Evolutionary conservation across 202 grass and related monocot genomes (phyloP), one percentile per base, ranked within the genome.

Genomic region (Hordeum pubiflorum): DNA sequence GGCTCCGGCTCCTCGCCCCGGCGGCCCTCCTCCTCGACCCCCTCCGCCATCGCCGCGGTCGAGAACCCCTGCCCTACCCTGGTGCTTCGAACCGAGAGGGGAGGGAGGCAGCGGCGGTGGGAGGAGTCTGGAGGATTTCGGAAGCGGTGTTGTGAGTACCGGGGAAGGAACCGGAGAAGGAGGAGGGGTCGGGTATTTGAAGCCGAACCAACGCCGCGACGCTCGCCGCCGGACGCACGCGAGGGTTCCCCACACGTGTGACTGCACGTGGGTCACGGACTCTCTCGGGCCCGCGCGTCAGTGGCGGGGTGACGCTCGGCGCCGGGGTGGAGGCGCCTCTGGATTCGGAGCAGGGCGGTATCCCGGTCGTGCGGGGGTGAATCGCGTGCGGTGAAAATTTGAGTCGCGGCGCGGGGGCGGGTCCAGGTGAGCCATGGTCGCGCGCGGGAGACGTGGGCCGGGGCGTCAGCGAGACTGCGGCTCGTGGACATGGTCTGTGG

Each of bases 251-350:
- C 1, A 1, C 1, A 2, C 1, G 0, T 7, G 0, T 18, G 0
- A 0, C 81, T 76, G 76, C 43, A 0, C 0, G 40, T 69, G 52
- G 86, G 56, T 0, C 80, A 0, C 1, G 44, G 9, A 40, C 10
- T 10, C 38, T 11, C 0, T 9, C 2, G 44, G 44, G 1, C 1
- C 76, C 39, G 1, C 3, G 1, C 23, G 70, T 61, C 86, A 63
- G 69, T 60, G 21, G 1, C 0, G 0, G 0, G 7, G 1, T 0
- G 24, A 0, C 4, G 0, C 12, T 4, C 0, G 1, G 17, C 55
- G 9, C n/a, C 9, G 4, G 69, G 48, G 7, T 58, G 15, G 13
- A 6, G 9, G 9, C 6, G 24, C 8, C 10, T 14, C 8, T 14
- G 29, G 32, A 11, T 34, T 58, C 65, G 26, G 10, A n/a, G 63